Base-by-base conservation (phyloP, 441 rosid species). In the Isatis lusitanica region DNA sequence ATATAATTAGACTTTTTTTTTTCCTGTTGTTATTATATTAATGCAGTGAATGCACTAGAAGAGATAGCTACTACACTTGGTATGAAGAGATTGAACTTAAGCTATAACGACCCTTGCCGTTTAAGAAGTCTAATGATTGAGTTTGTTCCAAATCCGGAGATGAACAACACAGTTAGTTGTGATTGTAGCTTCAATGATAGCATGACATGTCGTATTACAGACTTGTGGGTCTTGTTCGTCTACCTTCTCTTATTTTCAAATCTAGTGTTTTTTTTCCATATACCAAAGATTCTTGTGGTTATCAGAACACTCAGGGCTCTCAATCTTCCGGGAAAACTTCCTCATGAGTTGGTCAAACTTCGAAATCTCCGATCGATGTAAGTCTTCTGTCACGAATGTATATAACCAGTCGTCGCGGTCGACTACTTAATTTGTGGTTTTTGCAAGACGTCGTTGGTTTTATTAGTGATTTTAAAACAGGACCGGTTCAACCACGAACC, bases 41-140 rank as follows among this genome's bases (percentile, higher is more conserved):
- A 30, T 71, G 40, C 61, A 71, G 75, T 72, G 0, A 72, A 26
- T 2, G 71, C 59, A 21, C 50, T 73, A n/a, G 44, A 9, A 6
- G 24, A 73, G 58, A 73, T 73, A 24, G 71, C 65, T 46, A 55
- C 31, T 64, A 73, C 65, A 35, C 71, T 73, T 44, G 77, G 77
- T 17, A 35, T 64, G 11, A 56, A 46, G 26, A 46, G 36, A 35
- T 2, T 73, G 2, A 26, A 64, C 65, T 42, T 73, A 43, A 16
- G 15, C 6, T 3, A 5, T 55, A 48, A 48, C 56, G 71, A 73
- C 26, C 75, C 75, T 35, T 73, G 77, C 24, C 6, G 7, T 2
- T 10, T 15, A 24, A 0, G 30, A 44, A 44, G 4, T 0, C 59
- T 73, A 64, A 43, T 18, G 31, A 50, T 50, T 50, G 56, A 50